Evolutionary conservation across 805 yeast genomes (phyloP).

Genomic region (Candida parachauliodes): DNA sequence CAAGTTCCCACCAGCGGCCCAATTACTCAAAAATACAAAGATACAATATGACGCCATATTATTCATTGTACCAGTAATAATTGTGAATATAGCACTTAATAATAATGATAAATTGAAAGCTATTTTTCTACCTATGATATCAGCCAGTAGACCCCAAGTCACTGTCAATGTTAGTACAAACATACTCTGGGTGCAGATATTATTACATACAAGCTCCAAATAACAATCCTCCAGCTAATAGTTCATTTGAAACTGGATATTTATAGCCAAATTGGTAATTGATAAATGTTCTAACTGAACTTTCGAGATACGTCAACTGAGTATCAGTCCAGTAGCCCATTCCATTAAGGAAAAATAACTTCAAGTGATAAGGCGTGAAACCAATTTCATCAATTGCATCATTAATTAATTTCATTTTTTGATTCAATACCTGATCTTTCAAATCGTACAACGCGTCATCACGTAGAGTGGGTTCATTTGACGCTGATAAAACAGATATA

Average conservation of each 20-base stretch:
- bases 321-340: constrained; percentile 37
- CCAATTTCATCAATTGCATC: constrained; percentile 60
- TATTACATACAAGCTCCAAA: constrained; percentile 35
- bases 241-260: constrained; percentile 23
- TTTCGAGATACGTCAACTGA: constrained; percentile 22
- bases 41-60: constrained; percentile 49
- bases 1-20: constrained; percentile 56
- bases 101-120: constrained; percentile 51
- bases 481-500: constrained; percentile 1
- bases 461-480: neutral
- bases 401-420: constrained; percentile 45
- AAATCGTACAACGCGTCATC: constrained; percentile 16
- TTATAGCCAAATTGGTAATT: constrained; percentile 24
- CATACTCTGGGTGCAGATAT: neutral
- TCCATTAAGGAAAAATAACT: constrained; percentile 32
- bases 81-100: constrained; percentile 47
- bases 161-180: constrained; percentile 11
- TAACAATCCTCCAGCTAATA: constrained; percentile 41
- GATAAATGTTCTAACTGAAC: constrained; percentile 21
- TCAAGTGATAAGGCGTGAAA: constrained; percentile 30
- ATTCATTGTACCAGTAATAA: constrained; percentile 51
- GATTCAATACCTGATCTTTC: constrained; percentile 32
- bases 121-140: constrained; percentile 49
- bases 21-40: constrained; percentile 41
- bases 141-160: constrained; percentile 57